Conservation (phyloP, 768 basidiomycete genomes). For the Collybiopsis luxurians region DNA sequence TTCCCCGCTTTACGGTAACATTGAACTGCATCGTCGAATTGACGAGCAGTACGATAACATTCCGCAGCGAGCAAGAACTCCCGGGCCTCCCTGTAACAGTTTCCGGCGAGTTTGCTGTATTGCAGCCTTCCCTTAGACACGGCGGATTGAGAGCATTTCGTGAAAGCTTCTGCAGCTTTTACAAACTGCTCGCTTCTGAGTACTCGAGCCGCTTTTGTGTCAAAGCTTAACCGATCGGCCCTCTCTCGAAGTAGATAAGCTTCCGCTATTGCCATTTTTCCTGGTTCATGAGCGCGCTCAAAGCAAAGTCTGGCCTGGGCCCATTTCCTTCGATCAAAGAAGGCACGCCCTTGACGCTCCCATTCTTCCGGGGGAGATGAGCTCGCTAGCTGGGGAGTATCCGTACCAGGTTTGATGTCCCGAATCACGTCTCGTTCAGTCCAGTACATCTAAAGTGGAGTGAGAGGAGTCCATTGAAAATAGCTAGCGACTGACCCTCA, state of each 20-base stretch:
- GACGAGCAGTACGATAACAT: conserved; percentile 37
- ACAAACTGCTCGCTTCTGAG: conserved; percentile 24
- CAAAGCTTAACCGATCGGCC: conserved; percentile 29
- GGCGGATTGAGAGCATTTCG: conserved; percentile 33
- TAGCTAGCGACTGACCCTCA: conserved; percentile 41
- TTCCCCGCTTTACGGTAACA: conserved; percentile 46
- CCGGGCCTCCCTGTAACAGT: conserved; percentile 41
- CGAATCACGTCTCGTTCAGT: conserved; percentile 32
- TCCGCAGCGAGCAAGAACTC: conserved; percentile 42
- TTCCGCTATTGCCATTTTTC: conserved; percentile 35
- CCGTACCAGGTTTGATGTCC: conserved; percentile 32
- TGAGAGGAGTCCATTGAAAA: neutral
- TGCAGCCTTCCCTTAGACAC: conserved; percentile 24
- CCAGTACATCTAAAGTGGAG: conserved; percentile 38
- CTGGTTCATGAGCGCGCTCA: conserved; percentile 32
- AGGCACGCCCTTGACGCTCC: conserved; percentile 32
- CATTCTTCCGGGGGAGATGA: conserved; percentile 44
- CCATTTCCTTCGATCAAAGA: conserved; percentile 33
- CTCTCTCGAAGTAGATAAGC: conserved; percentile 43
- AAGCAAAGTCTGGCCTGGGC: conserved; percentile 46
- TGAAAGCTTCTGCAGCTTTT: conserved; percentile 49
- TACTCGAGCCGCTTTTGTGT: conserved; percentile 16
- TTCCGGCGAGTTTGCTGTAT: conserved; percentile 42
- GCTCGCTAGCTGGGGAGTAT: conserved; percentile 40
- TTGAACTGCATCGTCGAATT: conserved; percentile 42